Base-by-base conservation (phyloP, 2,329 filamentous ascomycete genomes). In the Arthrocladium fulminans region DNA sequence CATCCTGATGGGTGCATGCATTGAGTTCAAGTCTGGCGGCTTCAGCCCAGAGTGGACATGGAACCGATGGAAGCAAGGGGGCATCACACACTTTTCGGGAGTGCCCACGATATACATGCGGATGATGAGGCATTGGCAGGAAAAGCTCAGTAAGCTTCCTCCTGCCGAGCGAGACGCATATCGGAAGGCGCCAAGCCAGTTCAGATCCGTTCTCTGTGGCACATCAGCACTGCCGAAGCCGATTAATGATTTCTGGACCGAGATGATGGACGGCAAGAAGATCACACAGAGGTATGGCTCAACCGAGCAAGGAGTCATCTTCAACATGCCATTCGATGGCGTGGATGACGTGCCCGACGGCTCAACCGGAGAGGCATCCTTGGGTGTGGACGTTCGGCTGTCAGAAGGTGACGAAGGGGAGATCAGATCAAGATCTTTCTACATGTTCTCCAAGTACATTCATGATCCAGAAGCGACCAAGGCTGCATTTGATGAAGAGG, bases 161-260 rank as follows among this genome's bases (percentile, higher is more conserved):
- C 42, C 44, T 3, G 45, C 50, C 2, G 43, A 60, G 32, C 53
- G 51, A 1, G 52, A 59, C 22, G 59, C 63, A 34, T 76, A 74
- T 57, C 60, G 71, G 23, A 61, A 63, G 9, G 73, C 68, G 1
- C 68, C 69, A 23, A 57, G 50, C 8, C 51, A 50, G 13, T 49
- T 60, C 51, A 54, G 54, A 41, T 49, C 47, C 6, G 58, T 55
- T 38, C 30, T 60, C 15, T 60, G 63, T 17, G 63, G 63, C 1
- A 75, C 73, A 0, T 72, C 68, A 2, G 73, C 73, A 1, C 53
- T 76, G 30, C 73, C 72, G 2, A 66, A 68, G 45, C 71, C 72
- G 1, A 67, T 76, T 32, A 68, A 68, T n/a, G 66, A 74, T 32
- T 75, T 74, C 54, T 76, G 73, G 73, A 65, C 65, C 2, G 56